phyloP scores from a whole-genome alignment of 805 yeast genomes.

The Kuraishia floccosa region DNA sequence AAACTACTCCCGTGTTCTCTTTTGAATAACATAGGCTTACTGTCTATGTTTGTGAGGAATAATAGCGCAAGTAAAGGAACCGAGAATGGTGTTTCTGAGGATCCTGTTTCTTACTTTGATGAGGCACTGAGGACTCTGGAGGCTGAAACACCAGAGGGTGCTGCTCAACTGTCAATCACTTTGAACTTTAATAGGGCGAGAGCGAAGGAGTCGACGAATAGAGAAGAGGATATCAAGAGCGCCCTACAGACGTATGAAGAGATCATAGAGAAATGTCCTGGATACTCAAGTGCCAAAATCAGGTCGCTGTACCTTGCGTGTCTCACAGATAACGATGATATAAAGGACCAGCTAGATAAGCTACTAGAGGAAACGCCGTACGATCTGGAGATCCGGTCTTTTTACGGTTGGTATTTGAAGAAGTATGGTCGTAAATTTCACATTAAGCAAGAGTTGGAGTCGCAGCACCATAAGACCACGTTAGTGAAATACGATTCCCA shows the following conservation, averaged over 20 bases:
- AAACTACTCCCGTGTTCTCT: conserved; percentile 47
- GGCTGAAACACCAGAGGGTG: conserved; percentile 3
- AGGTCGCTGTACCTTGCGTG: conserved; percentile 56
- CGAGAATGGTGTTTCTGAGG: conserved; percentile 45
- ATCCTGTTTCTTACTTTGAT: conserved; percentile 44
- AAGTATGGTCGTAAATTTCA: conserved; percentile 43
- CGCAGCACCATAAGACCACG: conserved; percentile 76
- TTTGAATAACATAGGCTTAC: conserved; percentile 77
- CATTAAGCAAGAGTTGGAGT: conserved; percentile 42
- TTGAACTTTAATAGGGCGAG: conserved; percentile 70
- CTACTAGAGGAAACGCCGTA: conserved; percentile 44
- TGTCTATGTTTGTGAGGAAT: conserved; percentile 46
- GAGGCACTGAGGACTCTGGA: conserved; percentile 25
- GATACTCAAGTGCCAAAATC: conserved; percentile 64
- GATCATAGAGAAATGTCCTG: conserved; percentile 51
- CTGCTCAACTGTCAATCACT: conserved; percentile 25
- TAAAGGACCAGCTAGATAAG: conserved; percentile 40
- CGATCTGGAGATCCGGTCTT: conserved; percentile 76
- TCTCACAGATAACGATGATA: conserved; percentile 33
- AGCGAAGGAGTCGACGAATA: conserved; percentile 25
- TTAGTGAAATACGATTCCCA: conserved; percentile 74
- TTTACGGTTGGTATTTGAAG: conserved; percentile 82
- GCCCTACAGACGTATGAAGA: conserved; percentile 33
- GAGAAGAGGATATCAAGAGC: conserved; percentile 14
- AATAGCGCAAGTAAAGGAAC: too few relatives aligned